A percentile compares a stretch with the other conserved stretches of the same genome.
Evolutionary conservation across 108 stramenopile species (phyloP).

Genomic region (Conticribra weissflogii): DNA sequence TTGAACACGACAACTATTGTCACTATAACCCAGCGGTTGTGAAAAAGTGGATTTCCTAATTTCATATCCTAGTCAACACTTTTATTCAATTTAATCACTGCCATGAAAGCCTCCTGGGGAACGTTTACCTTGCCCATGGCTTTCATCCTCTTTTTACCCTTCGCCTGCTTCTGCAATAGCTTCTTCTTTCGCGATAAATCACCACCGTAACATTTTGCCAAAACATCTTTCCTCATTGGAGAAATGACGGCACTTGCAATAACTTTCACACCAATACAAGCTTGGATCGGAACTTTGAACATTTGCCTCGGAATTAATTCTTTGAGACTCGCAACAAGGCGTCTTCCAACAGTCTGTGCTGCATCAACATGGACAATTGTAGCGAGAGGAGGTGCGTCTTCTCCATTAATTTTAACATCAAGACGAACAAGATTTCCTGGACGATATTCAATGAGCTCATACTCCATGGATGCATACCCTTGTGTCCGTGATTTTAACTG

Average conservation of each 20-base stretch:
- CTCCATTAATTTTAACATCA: slow-evolving; percentile 97
- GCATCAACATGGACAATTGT: slow-evolving; percentile 92
- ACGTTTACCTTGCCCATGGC: slow-evolving; percentile 97
- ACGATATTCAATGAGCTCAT: slow-evolving; percentile 90
- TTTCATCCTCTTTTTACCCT: slow-evolving; percentile 99
- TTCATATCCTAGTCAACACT: slow-evolving; percentile 32
- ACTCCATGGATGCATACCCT: slow-evolving; percentile 99
- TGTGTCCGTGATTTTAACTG: slow-evolving; percentile 94
- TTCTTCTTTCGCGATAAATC: slow-evolving; percentile 99
- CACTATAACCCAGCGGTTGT: no score
- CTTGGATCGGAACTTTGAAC: slow-evolving; percentile 99
- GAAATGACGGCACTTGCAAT: slow-evolving; percentile 86
- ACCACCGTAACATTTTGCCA: slow-evolving; percentile 99
- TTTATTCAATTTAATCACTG: slow-evolving; percentile 86
- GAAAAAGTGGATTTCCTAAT: no score
- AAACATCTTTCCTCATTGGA: slow-evolving; percentile 98
- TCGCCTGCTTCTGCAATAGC: slow-evolving; percentile 98
- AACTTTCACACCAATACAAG: slow-evolving; percentile 90
- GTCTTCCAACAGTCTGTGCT: slow-evolving; percentile 82
- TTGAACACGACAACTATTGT: no score
- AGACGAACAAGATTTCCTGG: slow-evolving; percentile 90
- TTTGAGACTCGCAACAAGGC: slow-evolving; percentile 87
- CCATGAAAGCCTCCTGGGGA: slow-evolving; percentile 99
- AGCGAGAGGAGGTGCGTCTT: slow-evolving; percentile 92
- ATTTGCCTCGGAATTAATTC: slow-evolving; percentile 96